phyloP scores from a whole-genome alignment of 2,329 filamentous ascomycete genomes.

The Epicoccum nigrum region DNA sequence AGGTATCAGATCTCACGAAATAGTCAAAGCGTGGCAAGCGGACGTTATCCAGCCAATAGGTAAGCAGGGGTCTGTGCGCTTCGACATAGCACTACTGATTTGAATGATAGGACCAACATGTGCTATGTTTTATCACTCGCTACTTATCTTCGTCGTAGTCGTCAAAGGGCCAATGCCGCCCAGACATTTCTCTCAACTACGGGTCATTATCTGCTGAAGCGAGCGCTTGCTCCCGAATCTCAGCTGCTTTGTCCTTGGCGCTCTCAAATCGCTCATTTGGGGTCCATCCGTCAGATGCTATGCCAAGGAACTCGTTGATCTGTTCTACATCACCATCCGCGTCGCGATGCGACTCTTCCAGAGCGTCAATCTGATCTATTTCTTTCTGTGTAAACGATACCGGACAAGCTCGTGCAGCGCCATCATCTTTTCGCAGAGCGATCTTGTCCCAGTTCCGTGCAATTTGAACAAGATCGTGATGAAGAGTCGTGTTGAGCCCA shows the following conservation, averaged over 20 bases:
- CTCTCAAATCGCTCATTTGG: conserved; percentile 29
- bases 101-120: too few species aligned
- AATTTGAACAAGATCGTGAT: conserved; percentile 32
- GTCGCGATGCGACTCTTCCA: conserved; percentile 28
- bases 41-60: too few species aligned
- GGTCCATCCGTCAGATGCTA: conserved; percentile 39
- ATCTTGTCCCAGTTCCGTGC: conserved; percentile 25
- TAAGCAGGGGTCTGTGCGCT: too few species aligned
- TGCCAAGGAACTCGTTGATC: conserved; percentile 26
- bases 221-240: conserved; percentile 25
- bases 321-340: conserved; percentile 26
- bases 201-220: conserved; percentile 25
- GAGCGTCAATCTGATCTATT: conserved; percentile 14
- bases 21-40: too few species aligned
- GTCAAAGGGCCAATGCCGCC: conserved; percentile 35
- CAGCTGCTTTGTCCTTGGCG: conserved; percentile 21
- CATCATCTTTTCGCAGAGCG: too few species aligned
- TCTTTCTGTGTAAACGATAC: conserved; percentile 25
- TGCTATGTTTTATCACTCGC: too few species aligned
- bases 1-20: too few species aligned
- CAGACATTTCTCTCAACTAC: conserved; percentile 26
- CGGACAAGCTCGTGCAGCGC: conserved; percentile 16
- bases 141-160: conserved; percentile 32
- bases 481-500: conserved; percentile 38
- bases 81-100: too few species aligned